These are phyloP conservation scores for Suillus tomentosus DNA, from an alignment of 768 basidiomycete species.

Conservation along the genomic window DNA sequence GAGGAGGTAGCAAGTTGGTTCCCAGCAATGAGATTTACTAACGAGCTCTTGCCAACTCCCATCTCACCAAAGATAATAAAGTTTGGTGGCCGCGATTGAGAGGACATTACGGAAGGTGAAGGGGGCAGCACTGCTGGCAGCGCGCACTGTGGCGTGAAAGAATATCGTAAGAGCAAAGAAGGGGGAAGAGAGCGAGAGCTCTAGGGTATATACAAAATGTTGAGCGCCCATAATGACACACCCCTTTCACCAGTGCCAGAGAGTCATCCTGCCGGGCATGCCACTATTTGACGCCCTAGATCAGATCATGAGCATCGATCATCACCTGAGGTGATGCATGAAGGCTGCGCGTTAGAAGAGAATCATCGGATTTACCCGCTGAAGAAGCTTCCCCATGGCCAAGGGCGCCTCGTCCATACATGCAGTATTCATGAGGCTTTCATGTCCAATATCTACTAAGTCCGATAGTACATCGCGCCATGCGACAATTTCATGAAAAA, in stretches of 20 bases:
- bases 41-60: constrained; percentile 15
- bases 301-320: neutral
- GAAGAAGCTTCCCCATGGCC: neutral
- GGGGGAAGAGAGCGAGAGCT: neutral
- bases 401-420: neutral
- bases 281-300: constrained; percentile 1
- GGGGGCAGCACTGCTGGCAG: neutral
- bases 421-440: neutral
- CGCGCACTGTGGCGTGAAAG: neutral
- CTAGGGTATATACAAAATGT: neutral
- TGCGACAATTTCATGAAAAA: neutral
- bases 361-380: constrained; percentile 2
- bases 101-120: neutral
- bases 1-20: constrained; percentile 6
- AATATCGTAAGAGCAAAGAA: neutral
- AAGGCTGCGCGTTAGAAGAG: neutral
- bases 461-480: neutral
- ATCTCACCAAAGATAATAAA: constrained; percentile 16
- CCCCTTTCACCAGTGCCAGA: neutral
- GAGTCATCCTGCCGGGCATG: neutral
- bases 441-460: neutral
- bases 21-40: constrained; percentile 16
- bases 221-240: neutral
- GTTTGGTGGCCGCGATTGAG: neutral
- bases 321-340: neutral